Evolutionary conservation across 805 yeast species (phyloP).

Genomic region (Jamesozyma spencerorum): DNA sequence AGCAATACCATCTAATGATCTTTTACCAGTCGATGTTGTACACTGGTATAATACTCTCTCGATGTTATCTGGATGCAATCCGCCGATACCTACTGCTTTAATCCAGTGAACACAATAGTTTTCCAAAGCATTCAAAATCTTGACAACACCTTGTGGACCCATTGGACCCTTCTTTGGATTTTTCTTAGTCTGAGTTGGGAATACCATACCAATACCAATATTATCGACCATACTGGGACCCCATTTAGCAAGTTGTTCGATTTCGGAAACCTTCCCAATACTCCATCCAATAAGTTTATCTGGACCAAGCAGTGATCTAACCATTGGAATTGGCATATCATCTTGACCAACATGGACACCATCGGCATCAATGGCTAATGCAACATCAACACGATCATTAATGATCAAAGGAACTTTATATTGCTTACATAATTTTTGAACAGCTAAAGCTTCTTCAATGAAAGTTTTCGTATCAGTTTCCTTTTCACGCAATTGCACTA

Average conservation of each 20-base stretch:
- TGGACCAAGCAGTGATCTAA: constrained; percentile 58
- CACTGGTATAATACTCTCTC: constrained; percentile 45
- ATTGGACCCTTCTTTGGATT: constrained; percentile 44
- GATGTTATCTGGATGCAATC: constrained; percentile 56
- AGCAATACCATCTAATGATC: constrained; percentile 69
- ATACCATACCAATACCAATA: constrained; percentile 77
- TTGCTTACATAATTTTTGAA: constrained; percentile 52
- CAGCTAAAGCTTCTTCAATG: constrained; percentile 46
- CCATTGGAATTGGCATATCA: constrained; percentile 55
- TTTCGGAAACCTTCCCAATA: constrained; percentile 51
- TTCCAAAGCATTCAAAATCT: constrained; percentile 41
- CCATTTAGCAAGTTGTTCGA: constrained; percentile 25
- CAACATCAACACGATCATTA: constrained; percentile 82
- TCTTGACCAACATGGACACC: constrained; percentile 92
- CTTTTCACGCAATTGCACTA: constrained; percentile 81
- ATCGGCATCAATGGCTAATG: constrained; percentile 80
- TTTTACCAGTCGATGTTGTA: constrained; percentile 36
- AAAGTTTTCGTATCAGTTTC: constrained; percentile 58
- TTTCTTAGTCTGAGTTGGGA: constrained; percentile 63
- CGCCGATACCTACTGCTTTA: constrained; percentile 72
- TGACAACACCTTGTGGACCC: constrained; percentile 61
- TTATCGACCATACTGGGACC: constrained; percentile 49
- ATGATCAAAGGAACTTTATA: constrained; percentile 68
- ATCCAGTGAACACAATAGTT: constrained; percentile 31
- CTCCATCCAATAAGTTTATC: constrained; percentile 74